Percentiles rank a stretch among this genome's conserved stretches.
Conservation (phyloP, 2,329 filamentous ascomycete genomes). For the Xylogone sp. region DNA sequence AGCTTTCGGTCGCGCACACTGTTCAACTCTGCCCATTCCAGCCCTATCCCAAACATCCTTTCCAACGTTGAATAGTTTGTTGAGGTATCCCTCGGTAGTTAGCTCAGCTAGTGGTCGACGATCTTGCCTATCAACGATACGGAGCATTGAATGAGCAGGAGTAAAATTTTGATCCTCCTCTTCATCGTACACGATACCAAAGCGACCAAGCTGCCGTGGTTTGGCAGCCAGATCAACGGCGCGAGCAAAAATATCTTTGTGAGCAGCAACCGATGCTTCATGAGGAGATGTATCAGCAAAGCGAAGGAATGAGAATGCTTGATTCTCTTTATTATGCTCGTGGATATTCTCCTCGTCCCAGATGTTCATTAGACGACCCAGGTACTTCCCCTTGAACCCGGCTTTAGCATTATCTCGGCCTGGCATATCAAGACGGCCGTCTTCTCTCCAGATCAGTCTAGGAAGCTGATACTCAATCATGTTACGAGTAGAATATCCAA, state of each 20-base stretch:
- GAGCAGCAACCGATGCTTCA: slow-evolving; percentile 69
- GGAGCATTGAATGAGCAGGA: slow-evolving; percentile 75
- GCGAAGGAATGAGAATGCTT: slow-evolving; percentile 83
- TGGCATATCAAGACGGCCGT: slow-evolving; percentile 70
- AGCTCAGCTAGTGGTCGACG: slow-evolving; percentile 65
- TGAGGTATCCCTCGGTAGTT: slow-evolving; percentile 68
- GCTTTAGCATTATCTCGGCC: slow-evolving; percentile 70
- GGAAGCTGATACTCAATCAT: slow-evolving; percentile 82
- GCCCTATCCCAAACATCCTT: slow-evolving; percentile 60
- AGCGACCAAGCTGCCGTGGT: slow-evolving; percentile 56
- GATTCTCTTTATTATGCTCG: slow-evolving; percentile 54
- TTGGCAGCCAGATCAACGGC: slow-evolving; percentile 57
- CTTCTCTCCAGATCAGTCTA: slow-evolving; percentile 75
- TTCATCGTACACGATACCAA: slow-evolving; percentile 70
- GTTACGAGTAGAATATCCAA: slow-evolving; percentile 85
- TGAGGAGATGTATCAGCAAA: slow-evolving; percentile 75
- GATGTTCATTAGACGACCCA: slow-evolving; percentile 83
- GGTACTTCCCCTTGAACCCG: slow-evolving; percentile 75
- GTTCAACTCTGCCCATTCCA: slow-evolving; percentile 75
- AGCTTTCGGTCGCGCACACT: slow-evolving; percentile 72
- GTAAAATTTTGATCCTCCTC: slow-evolving; percentile 57
- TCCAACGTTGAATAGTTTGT: slow-evolving; percentile 75
- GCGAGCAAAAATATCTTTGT: slow-evolving; percentile 69
- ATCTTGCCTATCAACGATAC: slow-evolving; percentile 69
- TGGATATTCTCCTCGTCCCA: slow-evolving; percentile 79